Evolutionary conservation across 192 early-diverging fungal species (phyloP), one percentile per base, ranked within the genome.

Genomic region (Podila epicladia): DNA sequence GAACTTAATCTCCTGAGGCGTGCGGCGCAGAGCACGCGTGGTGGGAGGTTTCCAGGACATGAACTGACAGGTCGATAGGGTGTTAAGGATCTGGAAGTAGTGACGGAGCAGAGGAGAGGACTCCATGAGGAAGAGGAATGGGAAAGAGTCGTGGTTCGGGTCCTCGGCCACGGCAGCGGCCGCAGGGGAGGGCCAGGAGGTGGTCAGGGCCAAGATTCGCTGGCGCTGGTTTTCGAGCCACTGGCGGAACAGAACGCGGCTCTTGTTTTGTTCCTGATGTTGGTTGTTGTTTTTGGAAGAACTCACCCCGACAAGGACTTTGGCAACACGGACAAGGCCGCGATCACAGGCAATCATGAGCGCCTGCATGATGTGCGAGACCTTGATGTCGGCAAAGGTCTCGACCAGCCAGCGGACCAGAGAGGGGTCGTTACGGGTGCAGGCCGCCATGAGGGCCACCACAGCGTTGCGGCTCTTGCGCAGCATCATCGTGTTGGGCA

Each of bases 51-150:
- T 26, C 65, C 22, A 57, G 41, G 7, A 45, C 71, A 80, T 73
- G 64, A 80, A 80, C 24, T 69, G 71, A 26, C 71, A 80, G 5
- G 77, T 68, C 19, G 77, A 73, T 0, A 80, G 31, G 0, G 77
- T 73, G 57, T 80, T 80, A 24, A 80, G 67, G 24, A 32, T 80
- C 33, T 80, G 77, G 51, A 73, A 73, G 45, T 73, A 80, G 49
- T 80, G 67, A 6, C 77, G 77, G 49, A 80, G 73, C 0, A 73
- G 2, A 0, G 77, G 77, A 4, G 77, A 80, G 12, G 71, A 69
- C 48, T 80, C 77, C 77, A 80, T 80, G 31, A 80, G 28, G 57
- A 80, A 73, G 2, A 80, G 13, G 49, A 80, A 80, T 6, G 71
- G 77, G 29, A 64, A 80, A 0, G 70, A 68, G 37, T 80, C 59